Conservation (phyloP, 352 stramenopile species). For the Phytophthora europaea region DNA sequence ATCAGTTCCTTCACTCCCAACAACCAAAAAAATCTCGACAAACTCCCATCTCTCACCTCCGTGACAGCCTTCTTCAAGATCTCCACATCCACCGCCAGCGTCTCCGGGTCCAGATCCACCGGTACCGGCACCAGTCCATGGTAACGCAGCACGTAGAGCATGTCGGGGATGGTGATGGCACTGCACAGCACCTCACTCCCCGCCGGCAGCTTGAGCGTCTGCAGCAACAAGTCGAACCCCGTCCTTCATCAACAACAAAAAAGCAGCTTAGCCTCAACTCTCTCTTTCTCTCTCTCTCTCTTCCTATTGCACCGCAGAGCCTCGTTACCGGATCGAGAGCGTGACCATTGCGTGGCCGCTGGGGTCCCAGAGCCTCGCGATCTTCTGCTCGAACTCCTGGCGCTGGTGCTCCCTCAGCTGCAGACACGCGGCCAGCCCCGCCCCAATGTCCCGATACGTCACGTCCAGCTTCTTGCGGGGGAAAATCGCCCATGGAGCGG, state of each 20-base stretch:
- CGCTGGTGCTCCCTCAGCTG: constrained; percentile 69
- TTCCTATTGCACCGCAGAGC: background rate
- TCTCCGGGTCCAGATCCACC: constrained; percentile 75
- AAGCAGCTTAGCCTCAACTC: background rate
- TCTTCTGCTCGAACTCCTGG: constrained; percentile 54
- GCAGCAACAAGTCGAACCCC: constrained; percentile 83
- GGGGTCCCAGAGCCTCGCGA: constrained; percentile 66
- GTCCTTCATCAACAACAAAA: constrained; percentile 50
- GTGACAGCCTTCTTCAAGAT: constrained; percentile 57
- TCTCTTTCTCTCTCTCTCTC: background rate
- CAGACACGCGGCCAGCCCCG: constrained; percentile 65
- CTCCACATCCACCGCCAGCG: constrained; percentile 65
- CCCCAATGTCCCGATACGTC: constrained; percentile 75
- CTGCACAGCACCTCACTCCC: constrained; percentile 83
- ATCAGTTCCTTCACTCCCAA: constrained; percentile 7
- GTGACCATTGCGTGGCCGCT: constrained; percentile 69
- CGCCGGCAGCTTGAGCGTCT: constrained; percentile 74
- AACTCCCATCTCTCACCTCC: constrained; percentile 28
- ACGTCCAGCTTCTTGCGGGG: constrained; percentile 87
- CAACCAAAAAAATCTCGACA: background rate
- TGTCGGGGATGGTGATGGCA: constrained; percentile 89
- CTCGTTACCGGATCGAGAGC: constrained; percentile 74
- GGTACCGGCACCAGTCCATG: constrained; percentile 82
- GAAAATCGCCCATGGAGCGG: constrained; percentile 81
- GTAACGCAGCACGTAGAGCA: constrained; percentile 82